phyloP scores from a whole-genome alignment of 441 rosid genomes.

The Gossypium lobatum region DNA sequence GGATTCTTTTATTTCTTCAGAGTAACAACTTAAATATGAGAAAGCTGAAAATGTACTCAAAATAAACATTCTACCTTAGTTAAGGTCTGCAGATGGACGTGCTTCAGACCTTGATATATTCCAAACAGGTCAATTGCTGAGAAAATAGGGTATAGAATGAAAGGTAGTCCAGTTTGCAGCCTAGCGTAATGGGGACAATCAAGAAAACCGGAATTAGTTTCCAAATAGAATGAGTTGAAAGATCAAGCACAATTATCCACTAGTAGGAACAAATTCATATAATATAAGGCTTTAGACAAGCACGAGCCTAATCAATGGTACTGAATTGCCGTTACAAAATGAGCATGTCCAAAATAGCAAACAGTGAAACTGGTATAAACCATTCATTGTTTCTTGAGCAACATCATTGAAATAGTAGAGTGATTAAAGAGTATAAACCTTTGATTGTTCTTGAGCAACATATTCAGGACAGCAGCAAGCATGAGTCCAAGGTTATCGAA shows the following conservation, averaged over 20 bases:
- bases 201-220: constrained; percentile 16
- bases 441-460: constrained; percentile 51
- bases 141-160: constrained; percentile 68
- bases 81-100: constrained; percentile 79
- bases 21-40: background rate
- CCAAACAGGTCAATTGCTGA: constrained; percentile 77
- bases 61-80: constrained; percentile 51
- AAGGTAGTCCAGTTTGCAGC: constrained; percentile 68
- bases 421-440: constrained; percentile 35
- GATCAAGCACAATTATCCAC: constrained; percentile 9
- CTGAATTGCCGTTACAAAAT: background rate
- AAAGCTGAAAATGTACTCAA: background rate
- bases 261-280: background rate
- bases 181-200: constrained; percentile 29
- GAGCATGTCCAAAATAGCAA: background rate
- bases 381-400: constrained; percentile 3
- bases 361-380: background rate
- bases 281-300: background rate
- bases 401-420: background rate
- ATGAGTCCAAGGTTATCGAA: constrained; percentile 69
- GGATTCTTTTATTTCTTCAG: background rate
- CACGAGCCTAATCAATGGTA: background rate
- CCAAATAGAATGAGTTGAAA: background rate
- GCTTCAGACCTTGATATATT: constrained; percentile 79
- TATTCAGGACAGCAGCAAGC: constrained; percentile 57